These are phyloP conservation scores for Agapanthus africanus DNA, from an alignment of 106 monocot species.

Conservation along the genomic window DNA sequence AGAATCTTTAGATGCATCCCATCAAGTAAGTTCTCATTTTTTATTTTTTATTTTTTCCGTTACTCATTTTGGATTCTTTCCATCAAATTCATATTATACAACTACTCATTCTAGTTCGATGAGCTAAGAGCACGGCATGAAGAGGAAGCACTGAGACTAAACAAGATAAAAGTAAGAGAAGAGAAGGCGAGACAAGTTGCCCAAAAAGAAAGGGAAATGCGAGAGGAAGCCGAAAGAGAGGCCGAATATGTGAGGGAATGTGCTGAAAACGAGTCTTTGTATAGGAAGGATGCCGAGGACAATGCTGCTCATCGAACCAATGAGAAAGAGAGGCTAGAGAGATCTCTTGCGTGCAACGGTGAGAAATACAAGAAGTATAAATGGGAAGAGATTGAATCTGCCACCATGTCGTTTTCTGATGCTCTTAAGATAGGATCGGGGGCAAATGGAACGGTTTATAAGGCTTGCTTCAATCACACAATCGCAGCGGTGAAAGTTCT, in stretches of 20 bases:
- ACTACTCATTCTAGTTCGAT: conserved; percentile 21
- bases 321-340: conserved; percentile 35
- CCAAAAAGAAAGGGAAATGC: conserved; percentile 38
- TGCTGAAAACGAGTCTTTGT: conserved; percentile 29
- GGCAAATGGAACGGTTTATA: conserved; percentile 77
- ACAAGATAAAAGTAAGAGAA: conserved; percentile 31
- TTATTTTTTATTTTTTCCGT: not conserved
- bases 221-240: conserved; percentile 43
- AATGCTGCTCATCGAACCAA: conserved; percentile 19
- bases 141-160: conserved; percentile 41
- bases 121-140: conserved; percentile 25
- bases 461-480: conserved; percentile 62
- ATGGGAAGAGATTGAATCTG: conserved; percentile 68
- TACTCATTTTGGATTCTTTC: not conserved
- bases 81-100: not conserved
- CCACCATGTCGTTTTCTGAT: conserved; percentile 61
- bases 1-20: conserved; percentile 32
- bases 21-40: conserved; percentile 18
- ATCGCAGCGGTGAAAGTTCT: conserved; percentile 71
- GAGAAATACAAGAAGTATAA: conserved; percentile 44
- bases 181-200: conserved; percentile 23
- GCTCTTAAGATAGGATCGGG: conserved; percentile 51
- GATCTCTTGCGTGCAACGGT: not conserved
- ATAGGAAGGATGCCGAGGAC: conserved; percentile 29
- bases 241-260: conserved; percentile 21